Base-by-base conservation (phyloP, 2,329 filamentous ascomycete genomes). In the Fusarium musae region DNA sequence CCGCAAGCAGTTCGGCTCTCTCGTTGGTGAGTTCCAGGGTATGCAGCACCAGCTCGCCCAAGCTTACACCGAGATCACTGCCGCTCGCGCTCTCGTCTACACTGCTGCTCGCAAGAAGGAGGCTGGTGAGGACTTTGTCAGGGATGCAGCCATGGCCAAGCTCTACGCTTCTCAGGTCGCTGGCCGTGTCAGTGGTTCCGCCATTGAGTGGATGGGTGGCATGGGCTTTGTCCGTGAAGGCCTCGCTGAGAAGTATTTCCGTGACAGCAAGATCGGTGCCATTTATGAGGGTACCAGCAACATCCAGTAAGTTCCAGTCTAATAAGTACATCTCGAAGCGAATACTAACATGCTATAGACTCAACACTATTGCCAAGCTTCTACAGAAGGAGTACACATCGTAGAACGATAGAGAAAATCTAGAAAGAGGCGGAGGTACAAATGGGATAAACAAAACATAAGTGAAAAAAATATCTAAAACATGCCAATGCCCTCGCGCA, bases 41-140 rank as follows among this genome's bases (percentile, higher is more conserved):
- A 98, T 99, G 96, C 96, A 98, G 86, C 95, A 98, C 86, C 96
- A 99, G 86, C 92, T 99, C 72, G 96, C 96, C 5, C 96, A 99
- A 85, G 93, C 95, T 3, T 98, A 96, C 85, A 94, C 93, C 30
- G 96, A 99, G 82, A 98, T 99, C 80, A 87, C 91, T 63, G 96
- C 96, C 36, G 96, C 96, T 2, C 91, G 96, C 57, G 94, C 95
- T 13, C 88, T 99, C 28, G 95, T 99, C 61, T 99, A 93, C 88
- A 99, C 98, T 79, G 96, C 96, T 6, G 93, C 96, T 3, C 91
- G 96, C 79, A 98, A 97, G 90, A 99, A 98, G 93, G 96, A 99
- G 85, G 94, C 95, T 2, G 96, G 96, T 52, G 91, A 97, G 84
- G 92, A 97, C 82, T 99, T 99, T 80, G 95, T 98, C 78, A 90